Base-by-base conservation (phyloP, 2,329 filamentous ascomycete genomes). In the Chrysoporthe deuterocubensis region DNA sequence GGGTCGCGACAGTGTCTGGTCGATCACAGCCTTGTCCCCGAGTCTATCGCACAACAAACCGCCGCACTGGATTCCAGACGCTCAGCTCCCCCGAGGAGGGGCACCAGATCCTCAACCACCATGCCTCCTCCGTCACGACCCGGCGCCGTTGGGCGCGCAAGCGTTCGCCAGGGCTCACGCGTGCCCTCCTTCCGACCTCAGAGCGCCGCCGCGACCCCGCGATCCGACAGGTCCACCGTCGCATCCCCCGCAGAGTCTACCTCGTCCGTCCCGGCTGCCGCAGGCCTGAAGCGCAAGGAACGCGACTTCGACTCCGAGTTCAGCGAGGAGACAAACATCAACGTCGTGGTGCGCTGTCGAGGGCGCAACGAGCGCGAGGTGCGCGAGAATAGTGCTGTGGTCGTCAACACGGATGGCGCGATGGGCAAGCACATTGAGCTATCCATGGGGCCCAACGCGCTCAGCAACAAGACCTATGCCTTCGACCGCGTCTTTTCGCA, bases 401-500 rank as follows among this genome's bases (percentile, higher is more conserved):
- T 98, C 1, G 89, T 99, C 11, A 89, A 87, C 34, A 95, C 94
- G 3, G 92, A 96, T 73, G 94, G 93, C n/a, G 89, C 93, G 70
- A 95, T 92, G 79, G 94, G 94, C 57, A 93, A 91, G 75, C 87
- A 85, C 50, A 89, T 99, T 37, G 91, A 96, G 72, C 80, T 99
- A 60, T 94, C 91, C 3, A 97, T 98, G 93, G 96, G 95, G 0
- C 90, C 94, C 0, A 97, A 90, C 78, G 92, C 96, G 44, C 81
- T 98, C 67, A 96, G 91, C 83, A 97, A 99, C 81, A 98, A 98
- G 81, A 92, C 93, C 0, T 99, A 99, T 78, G 90, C 92, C 71
- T 99, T 99, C 77, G 96, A 99, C 80, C 96, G 95, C 76, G 96
- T 98, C 72, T 99, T 97, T 75, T 97, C 96, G 0, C 92, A 92